phyloP scores from a whole-genome alignment of 441 rosid genomes.

The Adansonia grandidieri region DNA sequence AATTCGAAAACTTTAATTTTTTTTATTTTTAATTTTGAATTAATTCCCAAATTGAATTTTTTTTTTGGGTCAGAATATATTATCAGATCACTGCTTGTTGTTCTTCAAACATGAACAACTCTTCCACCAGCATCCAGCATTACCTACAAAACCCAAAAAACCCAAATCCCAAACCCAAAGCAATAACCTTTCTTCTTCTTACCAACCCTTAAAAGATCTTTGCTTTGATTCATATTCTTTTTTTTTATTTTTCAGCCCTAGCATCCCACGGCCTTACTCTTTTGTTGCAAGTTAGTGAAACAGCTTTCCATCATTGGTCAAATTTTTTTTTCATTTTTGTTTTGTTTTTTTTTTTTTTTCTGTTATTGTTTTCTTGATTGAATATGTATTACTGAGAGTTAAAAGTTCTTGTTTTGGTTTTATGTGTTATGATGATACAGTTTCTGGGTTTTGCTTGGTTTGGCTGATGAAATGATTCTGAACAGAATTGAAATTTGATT shows the following conservation, averaged over 20 bases:
- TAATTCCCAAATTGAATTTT: background rate
- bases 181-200: background rate
- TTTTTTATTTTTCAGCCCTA: background rate
- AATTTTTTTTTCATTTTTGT: background rate
- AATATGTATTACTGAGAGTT: background rate
- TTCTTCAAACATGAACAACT: conserved; percentile 19
- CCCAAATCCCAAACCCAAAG: conserved; percentile 1
- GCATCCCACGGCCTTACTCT: background rate
- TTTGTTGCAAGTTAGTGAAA: conserved; percentile 26
- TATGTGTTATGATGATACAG: conserved; percentile 2
- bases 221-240: background rate
- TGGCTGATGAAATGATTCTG: conserved; percentile 15
- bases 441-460: conserved; percentile 27
- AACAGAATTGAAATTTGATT: conserved; percentile 4
- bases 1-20: background rate
- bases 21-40: background rate
- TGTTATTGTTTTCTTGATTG: background rate
- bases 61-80: conserved; percentile 5
- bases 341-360: background rate
- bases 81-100: background rate
- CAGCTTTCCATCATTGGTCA: background rate
- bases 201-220: conserved; percentile 1
- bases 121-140: background rate
- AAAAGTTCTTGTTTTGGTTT: conserved; percentile 26
- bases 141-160: background rate